Evolutionary conservation across 768 basidiomycete genomes (phyloP).

Genomic region (Rhizopogon vulgaris): DNA sequence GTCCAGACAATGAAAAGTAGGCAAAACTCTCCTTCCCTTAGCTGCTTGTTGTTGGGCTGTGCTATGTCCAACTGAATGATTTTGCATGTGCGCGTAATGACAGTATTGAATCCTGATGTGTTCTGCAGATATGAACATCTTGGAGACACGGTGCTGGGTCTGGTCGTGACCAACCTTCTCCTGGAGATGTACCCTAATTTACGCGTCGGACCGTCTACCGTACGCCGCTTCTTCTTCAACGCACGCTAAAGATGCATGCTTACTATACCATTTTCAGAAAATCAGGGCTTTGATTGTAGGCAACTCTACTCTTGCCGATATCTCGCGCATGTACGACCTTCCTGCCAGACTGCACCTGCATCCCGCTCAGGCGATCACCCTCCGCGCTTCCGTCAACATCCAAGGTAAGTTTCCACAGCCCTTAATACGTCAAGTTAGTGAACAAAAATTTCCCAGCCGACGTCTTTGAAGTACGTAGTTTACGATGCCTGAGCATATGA

Average conservation of each 20-base stretch:
- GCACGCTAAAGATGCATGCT: neutral
- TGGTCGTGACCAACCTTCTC: slow-evolving; percentile 62
- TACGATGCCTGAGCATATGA: slow-evolving; percentile 1
- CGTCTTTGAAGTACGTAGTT: slow-evolving; percentile 57
- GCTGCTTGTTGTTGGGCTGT: neutral
- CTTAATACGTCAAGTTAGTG: neutral
- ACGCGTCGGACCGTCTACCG: slow-evolving; percentile 74
- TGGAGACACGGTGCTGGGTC: slow-evolving; percentile 66
- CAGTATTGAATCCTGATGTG: neutral
- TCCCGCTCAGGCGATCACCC: slow-evolving; percentile 64
- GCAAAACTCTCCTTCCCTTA: slow-evolving; percentile 7
- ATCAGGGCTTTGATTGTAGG: slow-evolving; percentile 70
- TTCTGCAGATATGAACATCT: slow-evolving; percentile 61
- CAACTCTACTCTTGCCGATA: slow-evolving; percentile 65
- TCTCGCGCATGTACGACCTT: slow-evolving; percentile 62
- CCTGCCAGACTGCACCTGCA: slow-evolving; percentile 59
- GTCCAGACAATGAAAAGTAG: slow-evolving; percentile 80
- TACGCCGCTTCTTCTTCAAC: slow-evolving; percentile 23
- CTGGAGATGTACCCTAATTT: slow-evolving; percentile 59
- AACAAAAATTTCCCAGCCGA: slow-evolving; percentile 44
- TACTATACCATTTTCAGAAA: slow-evolving; percentile 46
- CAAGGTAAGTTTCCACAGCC: slow-evolving; percentile 46
- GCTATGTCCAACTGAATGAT: neutral
- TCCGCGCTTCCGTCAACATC: slow-evolving; percentile 62
- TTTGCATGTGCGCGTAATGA: neutral